phyloP scores from a whole-genome alignment of 2,329 filamentous ascomycete genomes.

The Orbilia ellipsospora region DNA sequence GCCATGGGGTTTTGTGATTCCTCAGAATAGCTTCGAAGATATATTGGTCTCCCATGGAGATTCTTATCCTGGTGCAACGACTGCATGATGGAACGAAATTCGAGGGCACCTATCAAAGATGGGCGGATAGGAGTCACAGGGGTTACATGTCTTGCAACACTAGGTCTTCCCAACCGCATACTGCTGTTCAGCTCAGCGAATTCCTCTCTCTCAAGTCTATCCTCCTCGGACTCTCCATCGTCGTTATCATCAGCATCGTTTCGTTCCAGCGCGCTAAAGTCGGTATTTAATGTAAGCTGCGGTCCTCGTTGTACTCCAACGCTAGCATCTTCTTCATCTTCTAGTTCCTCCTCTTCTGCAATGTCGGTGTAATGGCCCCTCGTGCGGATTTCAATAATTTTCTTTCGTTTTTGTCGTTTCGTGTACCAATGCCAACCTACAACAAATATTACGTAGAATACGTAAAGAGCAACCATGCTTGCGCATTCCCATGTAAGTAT shows the following conservation, averaged over 20 bases:
- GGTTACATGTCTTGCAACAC: slow-evolving; percentile 72
- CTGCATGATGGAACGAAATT: slow-evolving; percentile 91
- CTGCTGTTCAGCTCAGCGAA: slow-evolving; percentile 88
- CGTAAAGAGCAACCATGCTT: slow-evolving; percentile 89
- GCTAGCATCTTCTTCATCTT: slow-evolving; percentile 69
- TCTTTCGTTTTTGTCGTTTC: slow-evolving; percentile 67
- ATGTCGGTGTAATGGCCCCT: slow-evolving; percentile 57
- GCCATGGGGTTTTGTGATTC: slow-evolving; percentile 64
- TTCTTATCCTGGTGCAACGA: slow-evolving; percentile 85
- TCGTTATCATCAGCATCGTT: slow-evolving; percentile 71
- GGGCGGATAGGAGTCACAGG: slow-evolving; percentile 85
- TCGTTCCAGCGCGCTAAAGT: slow-evolving; percentile 72
- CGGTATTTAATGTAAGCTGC: slow-evolving; percentile 70
- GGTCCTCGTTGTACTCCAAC: slow-evolving; percentile 62
- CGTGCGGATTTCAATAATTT: slow-evolving; percentile 56
- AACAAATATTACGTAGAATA: slow-evolving; percentile 88
- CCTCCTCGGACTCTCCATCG: slow-evolving; percentile 65
- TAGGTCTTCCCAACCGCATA: slow-evolving; percentile 83
- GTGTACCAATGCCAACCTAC: slow-evolving; percentile 92
- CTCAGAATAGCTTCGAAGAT: slow-evolving; percentile 76
- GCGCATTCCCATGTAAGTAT: slow-evolving; percentile 89
- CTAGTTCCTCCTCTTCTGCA: slow-evolving; percentile 70
- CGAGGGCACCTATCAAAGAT: slow-evolving; percentile 89
- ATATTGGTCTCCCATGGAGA: slow-evolving; percentile 75
- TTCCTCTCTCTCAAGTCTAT: slow-evolving; percentile 71